Evolutionary conservation across 1,139 yeast genomes (phyloP), one percentile per base, ranked within the genome.

Genomic region (Yamadazyma diddensiae): DNA sequence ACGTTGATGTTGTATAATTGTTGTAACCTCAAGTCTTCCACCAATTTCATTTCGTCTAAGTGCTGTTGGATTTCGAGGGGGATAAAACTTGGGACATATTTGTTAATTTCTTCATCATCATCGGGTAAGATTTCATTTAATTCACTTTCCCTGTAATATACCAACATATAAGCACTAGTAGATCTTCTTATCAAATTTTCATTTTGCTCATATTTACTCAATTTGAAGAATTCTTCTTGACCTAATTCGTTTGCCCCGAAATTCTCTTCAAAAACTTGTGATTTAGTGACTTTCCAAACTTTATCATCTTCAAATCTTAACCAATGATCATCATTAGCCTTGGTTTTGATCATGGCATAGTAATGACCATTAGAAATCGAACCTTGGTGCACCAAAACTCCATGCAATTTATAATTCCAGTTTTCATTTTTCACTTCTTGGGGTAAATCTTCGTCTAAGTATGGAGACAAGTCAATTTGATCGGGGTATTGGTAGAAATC

Each of bases 101-200:
- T 42, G 36, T 74, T 78, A 4, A 62, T 50, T 9, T 45, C 45
- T 2, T 59, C 62, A 12, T 79, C 82, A 14, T 68, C 62, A 0
- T 72, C 75, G 6, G 79, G 79, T 38, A 92, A 66, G 13, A 90
- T 70, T 7, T 70, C 72, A 3, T 67, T 68, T 29, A 80, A 59
- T 24, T 73, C 74, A 6, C 73, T 62, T 51, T 84, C 81, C 34
- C 95, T 75, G 43, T 90, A 76, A 54, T 92, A 92, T 3, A 92
- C 98, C 62, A 92, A 74, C 99, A 92, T 92, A 54, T 92, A 92
- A 3, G 98, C 98, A 31, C 94, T 86, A 0, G 97, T 88, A 29
- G 86, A 92, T 34, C 95, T 77, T 46, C 87, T 75, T 13, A 80
- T 59, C 34, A 78, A 63, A 45, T 80, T 79, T 33, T 73, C 82